Evolutionary conservation across 257 asterid genomes (phyloP), one percentile per base, ranked within the genome.

Genomic region (Solanum appendiculatum): DNA sequence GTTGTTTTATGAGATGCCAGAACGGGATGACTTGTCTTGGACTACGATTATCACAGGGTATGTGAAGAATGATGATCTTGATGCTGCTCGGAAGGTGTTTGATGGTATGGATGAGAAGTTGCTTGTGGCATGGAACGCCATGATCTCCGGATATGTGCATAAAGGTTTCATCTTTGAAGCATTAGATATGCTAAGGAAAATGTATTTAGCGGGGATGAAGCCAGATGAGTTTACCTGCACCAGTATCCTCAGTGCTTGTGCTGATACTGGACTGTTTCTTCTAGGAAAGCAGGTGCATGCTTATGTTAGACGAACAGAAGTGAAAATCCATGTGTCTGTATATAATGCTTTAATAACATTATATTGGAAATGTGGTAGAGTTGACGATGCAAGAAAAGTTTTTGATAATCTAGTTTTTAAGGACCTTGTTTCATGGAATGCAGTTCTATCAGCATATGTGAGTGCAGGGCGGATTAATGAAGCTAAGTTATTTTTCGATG

Each of bases 61-160:
- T 88, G 96, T 94, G 87, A 94, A 83, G 91, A 93, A 93, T 60
- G 94, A 88, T 77, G 89, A 94, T 84, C 92, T 94, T 82, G 92
- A 80, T 88, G 88, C 92, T 42, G 97, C 97, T 66, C 91, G 92
- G 82, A 91, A 91, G 87, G 90, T 93, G 87, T 93, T 94, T 40
- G 89, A 93, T 8, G 93, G 93, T 87, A 93, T 94, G 96, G 93
- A 93, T 85, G 94, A 92, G 66, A 90, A 92, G 83, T 85, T 94
- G 85, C 93, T 92, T 82, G 97, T 92, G 87, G 94, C 93, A 14
- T 94, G 97, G 97, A 94, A 94, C 89, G 92, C 97, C 34, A 93
- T 94, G 95, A 93, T 94, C 85, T 94, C 97, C 42, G 97, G 96
- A 27, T 94, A 93, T 87, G 96, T 90, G 84, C 96, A 92, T 64